Base-by-base conservation (phyloP, 305 asterid species). In the Nicotiana rustica region DNA sequence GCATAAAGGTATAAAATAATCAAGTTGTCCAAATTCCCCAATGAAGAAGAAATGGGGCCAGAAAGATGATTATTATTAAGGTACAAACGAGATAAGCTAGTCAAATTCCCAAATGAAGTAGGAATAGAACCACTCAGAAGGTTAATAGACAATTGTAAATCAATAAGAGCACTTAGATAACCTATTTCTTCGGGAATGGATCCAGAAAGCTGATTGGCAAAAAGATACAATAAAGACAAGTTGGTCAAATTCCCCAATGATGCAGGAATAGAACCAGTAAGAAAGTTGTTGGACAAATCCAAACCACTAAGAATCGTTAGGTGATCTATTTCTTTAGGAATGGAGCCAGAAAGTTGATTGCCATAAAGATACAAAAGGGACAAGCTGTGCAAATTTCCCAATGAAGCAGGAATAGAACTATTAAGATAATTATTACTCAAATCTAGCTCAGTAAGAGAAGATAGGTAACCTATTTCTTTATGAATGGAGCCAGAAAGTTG, bases 81-180 rank as follows among this genome's bases (percentile, higher is more conserved):
- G 3, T 79, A 59, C 8, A 79, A 75, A 1, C 5, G 5, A 10
- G 4, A 2, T n/a, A 79, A 66, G 18, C 7, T n/a, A 8, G 29
- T 41, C 29, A 79, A 19, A 3, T n/a, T 49, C 76, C 70, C 9
- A 47, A 33, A 6, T 19, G 70, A 44, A 4, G 41, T 10, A 21
- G 82, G 82, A 12, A 79, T 79, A 4, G n/a, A 18, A n/a, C 82
- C 77, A 13, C 8, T 36, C 21, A 81, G 84, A 49, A 17, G 25
- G 17, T 81, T 81, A 41, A 18, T 10, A 25, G 6, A 52, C 62
- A 82, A 33, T 33, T 33, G 4, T 33, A 33, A 33, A 33, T 33
- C 35, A 33, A 4, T 33, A 33, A 33, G 35, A 29, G 29, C 66
- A 66, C 8, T 65, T 29, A 65, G 35, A 19, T 65, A 4, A 25